Evolutionary conservation across 1,139 yeast species (phyloP), one percentile per base, ranked within the genome.

Genomic region (Zygosaccharomyces sapae): DNA sequence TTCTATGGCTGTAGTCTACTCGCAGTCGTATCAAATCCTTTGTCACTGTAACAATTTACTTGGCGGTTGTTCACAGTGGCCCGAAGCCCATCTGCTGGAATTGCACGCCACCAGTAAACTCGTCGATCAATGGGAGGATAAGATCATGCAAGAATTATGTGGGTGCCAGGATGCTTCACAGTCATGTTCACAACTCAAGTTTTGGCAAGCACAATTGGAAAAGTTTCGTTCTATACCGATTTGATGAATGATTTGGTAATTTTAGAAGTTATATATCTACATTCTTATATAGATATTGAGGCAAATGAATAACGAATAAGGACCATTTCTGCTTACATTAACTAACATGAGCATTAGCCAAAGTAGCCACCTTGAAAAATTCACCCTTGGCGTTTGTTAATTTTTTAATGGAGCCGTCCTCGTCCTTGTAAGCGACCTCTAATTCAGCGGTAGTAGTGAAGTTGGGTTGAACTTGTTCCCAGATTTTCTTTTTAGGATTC

Each of bases 401-500:
- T 68, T 76, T 83, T 67, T 81, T 83, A 53, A 84, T 83, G 48
- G 81, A 95, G 56, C 72, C 70, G 43, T 61, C 65, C 13, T 68
- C 73, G 61, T 76, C 84, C 60, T 83, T 83, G 76, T 79, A 90
- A 52, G 87, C 77, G 41, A 90, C 96, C 65, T 86, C 87, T 51
- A 83, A 77, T 44, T 72, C 71, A 38, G 81, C 94, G 58, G 75
- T 81, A 39, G 97, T 90, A 50, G 92, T 73, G 76, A 92, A 90
- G 51, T 77, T 75, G 44, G 97, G 97, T 75, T 94, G 98, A 56
- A 87, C 75, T 45, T 90, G 77, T 76, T 94, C 99, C 92, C 96
- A 94, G 55, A 92, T 76, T 79, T 94, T 94, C 86, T 92, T 94
- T 83, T 94, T 94, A 60, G 99, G 98, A 73, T 92, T 90, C 70